phyloP scores from a whole-genome alignment of 345 rosid species.

The Hibiscus trionum region DNA sequence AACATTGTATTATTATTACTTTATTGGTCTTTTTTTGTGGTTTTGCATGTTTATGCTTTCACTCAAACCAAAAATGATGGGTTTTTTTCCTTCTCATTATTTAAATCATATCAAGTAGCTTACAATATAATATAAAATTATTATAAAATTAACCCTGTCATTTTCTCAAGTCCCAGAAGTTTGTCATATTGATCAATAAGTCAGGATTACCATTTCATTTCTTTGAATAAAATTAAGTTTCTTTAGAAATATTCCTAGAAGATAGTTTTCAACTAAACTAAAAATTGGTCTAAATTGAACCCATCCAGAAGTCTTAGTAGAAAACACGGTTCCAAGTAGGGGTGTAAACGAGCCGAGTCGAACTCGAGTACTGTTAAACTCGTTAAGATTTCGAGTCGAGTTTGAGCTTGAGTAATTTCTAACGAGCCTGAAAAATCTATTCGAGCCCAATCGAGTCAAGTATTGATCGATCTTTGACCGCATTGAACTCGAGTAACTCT shows the following conservation, averaged over 20 bases:
- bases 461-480: too few relatives aligned
- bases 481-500: too few relatives aligned
- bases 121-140: neutral
- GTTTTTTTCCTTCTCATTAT: neutral
- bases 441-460: too few relatives aligned
- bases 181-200: neutral
- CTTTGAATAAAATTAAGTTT: neutral
- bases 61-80: neutral
- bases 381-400: too few relatives aligned
- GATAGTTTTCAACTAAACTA: neutral
- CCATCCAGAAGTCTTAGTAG: too few relatives aligned
- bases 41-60: neutral
- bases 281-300: neutral
- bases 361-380: too few relatives aligned
- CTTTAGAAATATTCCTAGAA: neutral
- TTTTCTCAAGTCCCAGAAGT: neutral
- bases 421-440: too few relatives aligned
- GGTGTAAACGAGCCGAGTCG: too few relatives aligned
- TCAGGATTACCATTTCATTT: neutral
- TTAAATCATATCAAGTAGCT: neutral
- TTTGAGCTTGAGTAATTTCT: too few relatives aligned
- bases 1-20: neutral
- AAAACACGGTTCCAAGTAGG: too few relatives aligned
- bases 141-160: neutral
- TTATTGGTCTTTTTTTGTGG: neutral